These are phyloP conservation scores for Schrenkiella parvula DNA, from an alignment of 345 rosid species.

Conservation along the genomic window DNA sequence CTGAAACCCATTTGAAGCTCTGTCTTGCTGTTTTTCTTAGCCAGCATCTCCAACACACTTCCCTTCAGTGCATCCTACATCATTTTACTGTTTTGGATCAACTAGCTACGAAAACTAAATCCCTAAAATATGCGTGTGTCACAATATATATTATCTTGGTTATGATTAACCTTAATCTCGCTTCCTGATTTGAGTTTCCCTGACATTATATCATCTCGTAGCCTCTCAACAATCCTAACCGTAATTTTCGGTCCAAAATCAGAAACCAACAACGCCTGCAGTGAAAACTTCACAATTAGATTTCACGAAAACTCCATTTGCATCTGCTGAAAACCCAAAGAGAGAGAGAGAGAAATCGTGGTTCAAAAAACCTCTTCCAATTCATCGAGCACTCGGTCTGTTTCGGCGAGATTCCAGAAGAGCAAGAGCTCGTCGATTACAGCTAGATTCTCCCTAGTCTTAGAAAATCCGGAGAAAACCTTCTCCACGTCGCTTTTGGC, in stretches of 20 bases:
- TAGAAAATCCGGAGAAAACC: conserved; percentile 88
- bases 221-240: conserved; percentile 77
- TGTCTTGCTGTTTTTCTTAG: conserved; percentile 61
- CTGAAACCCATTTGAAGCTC: conserved; percentile 90
- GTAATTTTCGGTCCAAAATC: conserved; percentile 96
- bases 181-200: conserved; percentile 89
- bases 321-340: not conserved
- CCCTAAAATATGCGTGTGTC: not conserved
- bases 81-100: not conserved
- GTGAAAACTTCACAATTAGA: not conserved
- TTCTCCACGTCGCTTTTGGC: conserved; percentile 91
- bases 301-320: not conserved
- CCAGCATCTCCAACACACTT: conserved; percentile 64
- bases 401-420: conserved; percentile 91
- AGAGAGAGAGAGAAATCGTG: not conserved
- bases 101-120: not conserved
- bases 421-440: conserved; percentile 90
- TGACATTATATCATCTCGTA: conserved; percentile 69
- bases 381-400: conserved; percentile 89
- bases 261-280: conserved; percentile 78
- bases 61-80: conserved; percentile 80
- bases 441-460: conserved; percentile 87
- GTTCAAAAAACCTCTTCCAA: conserved; percentile 68
- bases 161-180: conserved; percentile 70
- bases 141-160: not conserved